Percentiles rank a stretch among this genome's conserved stretches.
Conservation (phyloP, 2,329 filamentous ascomycete genomes). For the Tolypocladium capitatum region DNA sequence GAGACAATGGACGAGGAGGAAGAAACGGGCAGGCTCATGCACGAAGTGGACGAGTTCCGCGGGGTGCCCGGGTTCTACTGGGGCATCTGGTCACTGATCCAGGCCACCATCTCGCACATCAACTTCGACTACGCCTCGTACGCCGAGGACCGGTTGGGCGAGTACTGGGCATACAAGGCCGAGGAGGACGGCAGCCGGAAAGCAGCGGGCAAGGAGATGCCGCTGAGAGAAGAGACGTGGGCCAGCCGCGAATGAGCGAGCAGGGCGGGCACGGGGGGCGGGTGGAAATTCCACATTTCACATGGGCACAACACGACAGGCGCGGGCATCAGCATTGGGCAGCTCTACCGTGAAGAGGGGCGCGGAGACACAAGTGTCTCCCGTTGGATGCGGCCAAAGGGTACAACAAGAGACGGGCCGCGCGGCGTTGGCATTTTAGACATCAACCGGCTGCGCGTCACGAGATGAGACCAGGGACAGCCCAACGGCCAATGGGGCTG, state of each 20-base stretch:
- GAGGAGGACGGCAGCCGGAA: slow-evolving; percentile 52
- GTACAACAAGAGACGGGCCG: not conserved
- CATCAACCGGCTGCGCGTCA: not conserved
- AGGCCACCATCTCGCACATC: slow-evolving; percentile 86
- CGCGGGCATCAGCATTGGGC: not conserved
- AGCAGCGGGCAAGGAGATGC: slow-evolving; percentile 41
- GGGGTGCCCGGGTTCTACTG: slow-evolving; percentile 81
- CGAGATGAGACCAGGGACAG: slow-evolving; percentile 1
- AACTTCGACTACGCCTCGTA: slow-evolving; percentile 95
- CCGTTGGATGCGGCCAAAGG: not conserved
- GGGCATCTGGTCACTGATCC: slow-evolving; percentile 94
- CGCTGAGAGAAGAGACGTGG: slow-evolving; percentile 72
- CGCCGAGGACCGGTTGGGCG: slow-evolving; percentile 70
- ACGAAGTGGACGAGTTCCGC: slow-evolving; percentile 76
- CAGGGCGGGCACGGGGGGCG: not conserved
- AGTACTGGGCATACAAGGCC: slow-evolving; percentile 87
- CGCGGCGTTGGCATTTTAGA: slow-evolving; percentile 3
- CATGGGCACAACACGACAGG: not conserved
- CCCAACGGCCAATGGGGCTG: slow-evolving; percentile 1
- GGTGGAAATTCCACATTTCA: not conserved
- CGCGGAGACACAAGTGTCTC: not conserved
- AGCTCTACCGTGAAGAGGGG: not conserved
- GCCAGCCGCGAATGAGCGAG: slow-evolving; percentile 23
- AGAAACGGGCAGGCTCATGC: slow-evolving; percentile 56
- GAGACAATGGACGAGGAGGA: slow-evolving; percentile 36